Evolutionary conservation across 768 basidiomycete genomes (phyloP), one percentile per base, ranked within the genome.

Genomic region (Daedaleopsis sinensis): DNA sequence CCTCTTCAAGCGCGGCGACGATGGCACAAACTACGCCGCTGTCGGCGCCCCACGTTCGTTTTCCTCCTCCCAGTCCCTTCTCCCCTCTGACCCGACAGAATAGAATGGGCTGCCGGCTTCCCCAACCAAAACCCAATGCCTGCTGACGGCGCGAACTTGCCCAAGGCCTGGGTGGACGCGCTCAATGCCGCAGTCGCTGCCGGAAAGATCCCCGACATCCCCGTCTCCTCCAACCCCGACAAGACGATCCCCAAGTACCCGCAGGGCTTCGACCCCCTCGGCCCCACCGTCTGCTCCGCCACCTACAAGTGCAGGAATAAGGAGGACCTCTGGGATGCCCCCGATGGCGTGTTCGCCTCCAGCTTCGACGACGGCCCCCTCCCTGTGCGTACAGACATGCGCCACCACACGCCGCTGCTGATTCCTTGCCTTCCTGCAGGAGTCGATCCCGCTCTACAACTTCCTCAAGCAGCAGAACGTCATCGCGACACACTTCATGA

Each of bases 401-500:
- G 11, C 12, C 21, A 19, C 12, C 21, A 11, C 42, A n/a, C 52
- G 38, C n/a, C 16, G 51, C 83, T 82, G 59, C 75, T 11, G 81
- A 82, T 16, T 67, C 69, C 1, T 62, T 62, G 13, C 50, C 43
- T 21, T 43, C 35, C 32, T 27, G 2, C 52, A 77, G 73, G 60
- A 75, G 2, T 77, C 77, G 5, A 62, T 70, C 13, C 51, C 55
- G 12, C 82, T 96, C 19, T 83, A 91, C 68, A 67, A 82, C 8
- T 96, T 93, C 72, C 78, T 96, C 52, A 64, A 79, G 60, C 56
- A 77, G n/a, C 81, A 95, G 59, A 84, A 88, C 61, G 73, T 85
- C 58, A 81, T 73, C n/a, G 87, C 86, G 3, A 96, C 94, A 5
- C 93, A 96, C 71, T 96, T 96, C 73, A 84, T 94, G 80, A 96